Base-by-base conservation (phyloP, 2,329 filamentous ascomycete genomes). In the Aspergillus puulaauensis region DNA sequence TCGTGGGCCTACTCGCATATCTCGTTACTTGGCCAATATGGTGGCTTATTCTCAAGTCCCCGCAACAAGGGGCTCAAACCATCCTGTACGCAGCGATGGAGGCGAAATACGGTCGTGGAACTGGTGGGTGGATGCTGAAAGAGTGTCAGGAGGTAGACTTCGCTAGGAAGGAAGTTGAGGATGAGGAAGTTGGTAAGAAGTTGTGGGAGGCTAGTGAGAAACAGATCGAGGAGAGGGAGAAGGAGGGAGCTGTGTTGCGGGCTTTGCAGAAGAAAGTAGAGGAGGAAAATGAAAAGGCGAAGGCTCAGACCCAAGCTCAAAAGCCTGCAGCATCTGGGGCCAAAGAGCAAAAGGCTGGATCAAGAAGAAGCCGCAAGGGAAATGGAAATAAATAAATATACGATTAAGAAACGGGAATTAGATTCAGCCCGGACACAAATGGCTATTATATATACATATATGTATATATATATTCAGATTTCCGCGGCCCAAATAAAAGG, bases 131-230 rank as follows among this genome's bases (percentile, higher is more conserved):
- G 69, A 71, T 96, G 49, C 82, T 99, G 71, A 98, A 97, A 75
- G 96, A 98, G 74, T 98, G 93, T 71, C 86, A 85, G 65, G 85
- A 91, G 69, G 82, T 93, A 17, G 84, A 89, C 61, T 89, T 86
- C 72, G 82, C 88, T 24, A 82, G 90, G 53, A 80, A 78, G 24
- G 93, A 97, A 68, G 82, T 97, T 45, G 83, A 83, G 63, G 90
- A 96, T 69, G 92, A 96, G 63, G 83, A 83, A 19, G 77, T 90
- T 31, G 92, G 91, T 58, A 92, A 96, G 82, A 85, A 87, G 72
- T 79, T 99, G 15, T 99, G 93, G 93, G 86, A 96, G 70, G 87
- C 90, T 58, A 96, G 90, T 70, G 93, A 96, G 68, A 86, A 86
- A 70, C 84, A 96, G 62, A 88, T 98, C 56, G 88, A 96, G 72